These are phyloP conservation scores for Ceratocystiopsis sp. DNA, from an alignment of 2,329 filamentous ascomycete species.

Conservation along the genomic window DNA sequence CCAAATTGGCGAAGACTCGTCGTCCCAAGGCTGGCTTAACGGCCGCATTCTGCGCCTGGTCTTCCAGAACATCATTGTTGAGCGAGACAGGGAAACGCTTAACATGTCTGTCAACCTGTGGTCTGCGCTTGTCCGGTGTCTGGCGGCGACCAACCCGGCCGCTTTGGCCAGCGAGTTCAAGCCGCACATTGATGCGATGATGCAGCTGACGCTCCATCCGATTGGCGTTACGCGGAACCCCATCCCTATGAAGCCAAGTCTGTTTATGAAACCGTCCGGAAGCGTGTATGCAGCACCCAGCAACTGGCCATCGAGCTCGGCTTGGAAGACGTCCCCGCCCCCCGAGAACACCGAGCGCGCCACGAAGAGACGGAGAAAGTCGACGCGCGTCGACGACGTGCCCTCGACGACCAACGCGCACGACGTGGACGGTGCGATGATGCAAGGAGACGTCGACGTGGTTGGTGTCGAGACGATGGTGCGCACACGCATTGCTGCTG, in stretches of 20 bases:
- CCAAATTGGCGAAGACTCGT: slow-evolving; percentile 61
- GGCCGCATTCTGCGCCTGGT: slow-evolving; percentile 75
- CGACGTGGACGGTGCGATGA: slow-evolving; percentile 95
- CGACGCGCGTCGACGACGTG: slow-evolving; percentile 62
- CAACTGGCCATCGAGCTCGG: slow-evolving; percentile 24
- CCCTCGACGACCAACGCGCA: slow-evolving; percentile 52
- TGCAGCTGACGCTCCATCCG: slow-evolving; percentile 73
- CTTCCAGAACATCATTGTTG: slow-evolving; percentile 90
- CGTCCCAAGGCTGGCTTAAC: slow-evolving; percentile 71
- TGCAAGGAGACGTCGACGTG: slow-evolving; percentile 89
- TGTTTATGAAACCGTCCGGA: slow-evolving; percentile 90
- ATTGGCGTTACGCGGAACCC: slow-evolving; percentile 84
- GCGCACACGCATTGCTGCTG: slow-evolving; percentile 74
- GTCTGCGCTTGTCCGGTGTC: slow-evolving; percentile 54
- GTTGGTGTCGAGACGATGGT: slow-evolving; percentile 81
- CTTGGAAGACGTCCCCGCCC: slow-evolving; percentile 31
- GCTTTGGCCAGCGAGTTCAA: slow-evolving; percentile 58
- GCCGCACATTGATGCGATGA: slow-evolving; percentile 59
- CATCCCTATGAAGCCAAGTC: slow-evolving; percentile 73
- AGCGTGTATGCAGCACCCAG: slow-evolving; percentile 49
- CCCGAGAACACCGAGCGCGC: slow-evolving; percentile 41
- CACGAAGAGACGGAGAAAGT: slow-evolving; percentile 64
- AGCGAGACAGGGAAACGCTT: slow-evolving; percentile 71
- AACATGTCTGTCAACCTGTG: slow-evolving; percentile 76
- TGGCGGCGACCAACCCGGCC: slow-evolving; percentile 41